Evolutionary conservation across 2,329 filamentous ascomycete species (phyloP), one percentile per base, ranked within the genome.

Genomic region (Cucurbitaria berberidis): DNA sequence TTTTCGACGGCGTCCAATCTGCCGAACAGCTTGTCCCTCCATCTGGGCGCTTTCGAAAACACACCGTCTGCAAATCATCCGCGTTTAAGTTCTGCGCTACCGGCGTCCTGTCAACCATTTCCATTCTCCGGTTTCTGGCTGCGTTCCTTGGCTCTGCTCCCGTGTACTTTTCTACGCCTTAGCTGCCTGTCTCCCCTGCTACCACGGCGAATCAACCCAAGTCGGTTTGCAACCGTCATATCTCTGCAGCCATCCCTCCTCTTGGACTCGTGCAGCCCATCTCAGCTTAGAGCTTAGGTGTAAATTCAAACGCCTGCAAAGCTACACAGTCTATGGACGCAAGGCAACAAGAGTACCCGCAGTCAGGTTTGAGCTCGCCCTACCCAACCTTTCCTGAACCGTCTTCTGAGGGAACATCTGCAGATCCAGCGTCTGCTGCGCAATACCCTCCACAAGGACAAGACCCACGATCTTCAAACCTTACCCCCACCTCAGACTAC

Each of bases 341-440:
- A 77, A 78, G 79, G 72, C 79, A 80, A 77, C 69, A 77, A 69
- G 79, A 81, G 51, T 81, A 81, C 68, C 75, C 75, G 74, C 76
- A 81, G 78, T 79, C 79, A 81, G 80, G 80, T 81, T 80, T 81
- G 79, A 78, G 73, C 74, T 77, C 77, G 75, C 81, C 82, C 75
- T 81, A 82, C 77, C 74, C 77, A 78, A 75, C 78, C 58, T 82
- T 82, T 68, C 74, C 74, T 70, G 78, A 80, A 74, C 73, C 85
- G 79, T 84, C 88, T 83, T 93, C 91, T 92, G 91, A 96, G 89
- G 87, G 84, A 77, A 85, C 88, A 59, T 75, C 84, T 80, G 86
- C 89, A 95, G 93, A 96, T 89, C 90, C 91, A 84, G 84, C 89
- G 80, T 90, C 92, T 90, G 89, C 90, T 89, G 90, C 89, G 80